phyloP scores from a whole-genome alignment of 192 early-diverging fungal genomes.

The Coemansia sp. region DNA sequence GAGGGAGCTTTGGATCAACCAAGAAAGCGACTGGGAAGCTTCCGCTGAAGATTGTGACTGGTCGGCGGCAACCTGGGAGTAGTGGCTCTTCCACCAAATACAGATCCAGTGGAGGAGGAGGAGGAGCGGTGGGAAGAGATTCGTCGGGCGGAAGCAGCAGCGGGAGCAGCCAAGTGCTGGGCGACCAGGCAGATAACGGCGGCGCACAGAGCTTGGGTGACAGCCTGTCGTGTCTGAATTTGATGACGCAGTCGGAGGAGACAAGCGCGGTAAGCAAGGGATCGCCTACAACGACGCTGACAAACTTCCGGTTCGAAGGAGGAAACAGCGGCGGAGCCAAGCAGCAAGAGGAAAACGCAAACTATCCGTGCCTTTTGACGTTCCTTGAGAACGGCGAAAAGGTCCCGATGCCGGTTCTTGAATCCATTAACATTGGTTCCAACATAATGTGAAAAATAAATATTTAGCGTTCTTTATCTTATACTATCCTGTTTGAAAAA shows the following conservation, averaged over 20 bases:
- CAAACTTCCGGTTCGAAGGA: slow-evolving; percentile 38
- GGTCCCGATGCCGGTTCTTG: slow-evolving; percentile 45
- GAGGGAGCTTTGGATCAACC: slow-evolving; percentile 50
- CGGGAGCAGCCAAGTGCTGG: slow-evolving; percentile 11
- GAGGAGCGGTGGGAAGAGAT: slow-evolving; percentile 11
- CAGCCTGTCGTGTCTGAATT: slow-evolving; percentile 42
- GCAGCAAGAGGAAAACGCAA: not conserved
- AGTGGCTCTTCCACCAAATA: not conserved
- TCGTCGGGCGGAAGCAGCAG: slow-evolving; percentile 14
- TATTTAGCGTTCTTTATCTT: not conserved
- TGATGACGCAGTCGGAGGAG: slow-evolving; percentile 40
- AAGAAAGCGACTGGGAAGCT: slow-evolving; percentile 27
- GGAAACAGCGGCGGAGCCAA: slow-evolving; percentile 6
- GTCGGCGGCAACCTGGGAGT: slow-evolving; percentile 27
- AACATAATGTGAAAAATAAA: slow-evolving; percentile 19
- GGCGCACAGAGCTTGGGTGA: slow-evolving; percentile 37
- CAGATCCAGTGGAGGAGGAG: not conserved
- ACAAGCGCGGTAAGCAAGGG: slow-evolving; percentile 20
- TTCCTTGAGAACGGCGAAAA: slow-evolving; percentile 50
- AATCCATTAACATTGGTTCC: slow-evolving; percentile 45
- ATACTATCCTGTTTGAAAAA: too few species aligned
- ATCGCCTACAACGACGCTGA: slow-evolving; percentile 49
- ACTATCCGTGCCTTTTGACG: slow-evolving; percentile 45
- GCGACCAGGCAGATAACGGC: slow-evolving; percentile 9
- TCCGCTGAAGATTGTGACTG: slow-evolving; percentile 48